Percentiles rank a stretch among this genome's conserved stretches.
Evolutionary conservation across 768 basidiomycete genomes (phyloP).

Genomic region (Hygrocybe punicea): DNA sequence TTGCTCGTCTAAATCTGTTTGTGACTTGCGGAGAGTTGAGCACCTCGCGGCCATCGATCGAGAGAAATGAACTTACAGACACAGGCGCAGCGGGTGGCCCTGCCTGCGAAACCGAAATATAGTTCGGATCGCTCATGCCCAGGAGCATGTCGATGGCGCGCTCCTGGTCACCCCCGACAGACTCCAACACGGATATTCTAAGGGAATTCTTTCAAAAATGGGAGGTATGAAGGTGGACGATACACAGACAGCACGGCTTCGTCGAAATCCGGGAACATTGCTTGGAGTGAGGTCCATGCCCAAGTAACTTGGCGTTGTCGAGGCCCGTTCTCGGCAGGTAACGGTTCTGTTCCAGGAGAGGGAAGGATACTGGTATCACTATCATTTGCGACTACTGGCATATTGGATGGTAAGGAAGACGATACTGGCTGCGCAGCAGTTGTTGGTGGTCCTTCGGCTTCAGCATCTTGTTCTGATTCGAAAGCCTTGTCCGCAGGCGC

Average conservation of each 20-base stretch:
- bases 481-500: background rate
- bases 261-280: constrained; percentile 82
- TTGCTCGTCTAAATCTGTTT: constrained; percentile 75
- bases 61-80: constrained; percentile 1
- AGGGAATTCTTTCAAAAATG: background rate
- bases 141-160: constrained; percentile 73
- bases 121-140: constrained; percentile 83
- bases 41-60: background rate
- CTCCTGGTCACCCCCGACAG: constrained; percentile 67
- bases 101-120: constrained; percentile 28
- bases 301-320: constrained; percentile 29
- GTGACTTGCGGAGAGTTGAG: constrained; percentile 35
- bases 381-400: background rate
- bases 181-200: constrained; percentile 54
- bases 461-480: background rate
- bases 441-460: background rate
- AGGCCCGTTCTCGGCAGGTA: background rate
- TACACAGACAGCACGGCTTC: constrained; percentile 58
- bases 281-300: constrained; percentile 44
- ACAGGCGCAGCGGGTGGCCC: background rate
- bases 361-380: background rate
- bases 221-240: background rate
- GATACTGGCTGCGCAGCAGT: background rate
- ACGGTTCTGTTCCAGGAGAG: background rate
- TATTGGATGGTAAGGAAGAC: background rate